Evolutionary conservation across 2,329 filamentous ascomycete species (phyloP).

Genomic region (Fusarium camptoceras): DNA sequence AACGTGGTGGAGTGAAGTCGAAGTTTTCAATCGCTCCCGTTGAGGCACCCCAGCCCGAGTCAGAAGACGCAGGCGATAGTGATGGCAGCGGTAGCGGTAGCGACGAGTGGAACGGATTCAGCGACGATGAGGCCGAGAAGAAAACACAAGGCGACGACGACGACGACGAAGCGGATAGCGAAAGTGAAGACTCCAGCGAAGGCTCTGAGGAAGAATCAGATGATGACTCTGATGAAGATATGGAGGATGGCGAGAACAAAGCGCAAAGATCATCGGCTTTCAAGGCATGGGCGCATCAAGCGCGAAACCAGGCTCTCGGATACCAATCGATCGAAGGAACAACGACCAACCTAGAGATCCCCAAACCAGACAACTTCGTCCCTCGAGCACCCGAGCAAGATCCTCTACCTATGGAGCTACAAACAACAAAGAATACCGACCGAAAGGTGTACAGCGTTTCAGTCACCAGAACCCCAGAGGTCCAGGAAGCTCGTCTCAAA

Average conservation of each 20-base stretch:
- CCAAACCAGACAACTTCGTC: slow-evolving; percentile 70
- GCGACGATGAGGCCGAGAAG: slow-evolving; percentile 55
- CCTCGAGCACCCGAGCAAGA: slow-evolving; percentile 78
- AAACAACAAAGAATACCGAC: slow-evolving; percentile 67
- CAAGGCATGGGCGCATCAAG: slow-evolving; percentile 90
- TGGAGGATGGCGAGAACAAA: slow-evolving; percentile 49
- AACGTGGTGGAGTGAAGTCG: slow-evolving; percentile 70
- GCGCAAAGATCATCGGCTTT: slow-evolving; percentile 72
- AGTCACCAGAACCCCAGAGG: slow-evolving; percentile 75
- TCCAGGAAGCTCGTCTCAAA: slow-evolving; percentile 81
- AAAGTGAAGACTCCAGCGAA: slow-evolving; percentile 44
- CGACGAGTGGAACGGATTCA: slow-evolving; percentile 73
- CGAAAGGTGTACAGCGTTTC: slow-evolving; percentile 82
- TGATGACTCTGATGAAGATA: slow-evolving; percentile 49
- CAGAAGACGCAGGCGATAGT: slow-evolving; percentile 17
- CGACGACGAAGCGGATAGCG: slow-evolving; percentile 41
- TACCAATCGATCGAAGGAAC: slow-evolving; percentile 61
- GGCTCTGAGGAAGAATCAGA: slow-evolving; percentile 49
- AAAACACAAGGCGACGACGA: slow-evolving; percentile 47
- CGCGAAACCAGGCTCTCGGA: slow-evolving; percentile 86
- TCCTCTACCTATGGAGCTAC: slow-evolving; percentile 74
- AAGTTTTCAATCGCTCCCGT: slow-evolving; percentile 61
- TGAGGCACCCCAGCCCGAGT: slow-evolving; percentile 53
- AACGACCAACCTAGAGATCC: slow-evolving; percentile 62
- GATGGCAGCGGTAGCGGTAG: slow-evolving; percentile 43